A percentile compares a stretch with the other conserved stretches of the same genome.
These are phyloP conservation scores for Chrysosporium queenslandicum DNA, from an alignment of 2,329 filamentous ascomycete species.

Conservation along the genomic window DNA sequence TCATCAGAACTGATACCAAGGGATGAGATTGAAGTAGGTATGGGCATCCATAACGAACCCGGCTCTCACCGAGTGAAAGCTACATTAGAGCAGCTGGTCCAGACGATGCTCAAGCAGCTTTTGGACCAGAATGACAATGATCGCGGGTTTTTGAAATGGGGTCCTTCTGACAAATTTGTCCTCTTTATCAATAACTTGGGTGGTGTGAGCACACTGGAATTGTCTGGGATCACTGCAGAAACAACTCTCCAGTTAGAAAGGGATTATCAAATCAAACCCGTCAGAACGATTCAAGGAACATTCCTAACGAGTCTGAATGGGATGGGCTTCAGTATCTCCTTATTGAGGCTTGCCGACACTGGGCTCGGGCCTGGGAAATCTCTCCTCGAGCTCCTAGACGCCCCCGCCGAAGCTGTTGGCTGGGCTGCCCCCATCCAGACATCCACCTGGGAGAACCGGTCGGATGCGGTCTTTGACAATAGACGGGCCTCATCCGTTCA, in stretches of 20 bases:
- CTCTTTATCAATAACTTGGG: conserved; percentile 61
- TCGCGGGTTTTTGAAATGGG: conserved; percentile 51
- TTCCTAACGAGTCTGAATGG: conserved; percentile 66
- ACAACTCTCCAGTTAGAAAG: conserved; percentile 51
- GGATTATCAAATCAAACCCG: conserved; percentile 51
- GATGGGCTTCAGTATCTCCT: conserved; percentile 58
- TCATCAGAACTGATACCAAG: conserved; percentile 44
- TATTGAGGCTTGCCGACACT: conserved; percentile 53
- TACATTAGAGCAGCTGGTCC: conserved; percentile 42
- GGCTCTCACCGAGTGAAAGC: conserved; percentile 44
- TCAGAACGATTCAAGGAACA: conserved; percentile 53
- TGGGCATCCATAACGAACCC: conserved; percentile 63
- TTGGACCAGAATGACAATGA: conserved; percentile 54
- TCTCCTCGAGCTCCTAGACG: conserved; percentile 57
- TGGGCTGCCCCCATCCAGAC: conserved; percentile 54
- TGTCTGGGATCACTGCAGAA: conserved; percentile 59
- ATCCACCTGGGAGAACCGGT: conserved; percentile 48
- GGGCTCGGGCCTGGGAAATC: conserved; percentile 45
- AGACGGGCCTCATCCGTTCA: conserved; percentile 25
- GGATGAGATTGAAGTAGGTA: conserved; percentile 57
- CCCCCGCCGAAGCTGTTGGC: conserved; percentile 55
- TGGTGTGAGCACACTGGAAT: conserved; percentile 56
- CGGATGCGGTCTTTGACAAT: conserved; percentile 32
- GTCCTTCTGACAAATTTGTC: conserved; percentile 50
- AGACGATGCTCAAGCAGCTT: conserved; percentile 56